Evolutionary conservation across 2,329 filamentous ascomycete genomes (phyloP).

Genomic region (Cryphonectria parasitica): DNA sequence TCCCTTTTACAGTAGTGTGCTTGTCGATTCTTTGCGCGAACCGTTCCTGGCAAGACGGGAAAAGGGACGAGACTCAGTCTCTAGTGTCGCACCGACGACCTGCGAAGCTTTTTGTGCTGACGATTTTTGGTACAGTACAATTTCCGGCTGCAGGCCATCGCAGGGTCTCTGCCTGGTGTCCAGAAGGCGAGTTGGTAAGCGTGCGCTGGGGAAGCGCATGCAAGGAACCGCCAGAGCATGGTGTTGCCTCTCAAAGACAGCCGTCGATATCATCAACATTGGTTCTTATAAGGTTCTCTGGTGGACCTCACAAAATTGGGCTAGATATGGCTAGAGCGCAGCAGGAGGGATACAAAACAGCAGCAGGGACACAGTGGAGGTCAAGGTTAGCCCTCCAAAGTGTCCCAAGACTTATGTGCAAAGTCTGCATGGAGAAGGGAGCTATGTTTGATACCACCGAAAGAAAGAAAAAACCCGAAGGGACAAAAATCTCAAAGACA

Average conservation of each 20-base stretch:
- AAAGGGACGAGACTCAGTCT: not conserved
- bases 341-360: not conserved
- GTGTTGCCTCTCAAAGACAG: not conserved
- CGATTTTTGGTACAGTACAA: slow-evolving; percentile 67
- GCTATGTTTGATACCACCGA: not conserved
- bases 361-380: not conserved
- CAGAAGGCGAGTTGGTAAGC: slow-evolving; percentile 94
- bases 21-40: not conserved
- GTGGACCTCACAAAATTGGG: not conserved
- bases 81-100: not conserved
- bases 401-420: not conserved
- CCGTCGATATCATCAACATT: not conserved
- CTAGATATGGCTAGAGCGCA: not conserved
- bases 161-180: slow-evolving; percentile 85
- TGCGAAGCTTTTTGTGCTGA: slow-evolving; percentile 34
- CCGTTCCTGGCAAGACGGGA: not conserved
- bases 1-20: not conserved
- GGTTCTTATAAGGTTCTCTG: not conserved
- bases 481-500: not conserved
- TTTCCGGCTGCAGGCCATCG: slow-evolving; percentile 88
- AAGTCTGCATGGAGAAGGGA: not conserved
- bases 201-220: not conserved
- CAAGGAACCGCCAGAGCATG: not conserved
- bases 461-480: not conserved
- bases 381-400: not conserved